phyloP scores from a whole-genome alignment of 768 basidiomycete species.

The Termitomyces sp. region DNA sequence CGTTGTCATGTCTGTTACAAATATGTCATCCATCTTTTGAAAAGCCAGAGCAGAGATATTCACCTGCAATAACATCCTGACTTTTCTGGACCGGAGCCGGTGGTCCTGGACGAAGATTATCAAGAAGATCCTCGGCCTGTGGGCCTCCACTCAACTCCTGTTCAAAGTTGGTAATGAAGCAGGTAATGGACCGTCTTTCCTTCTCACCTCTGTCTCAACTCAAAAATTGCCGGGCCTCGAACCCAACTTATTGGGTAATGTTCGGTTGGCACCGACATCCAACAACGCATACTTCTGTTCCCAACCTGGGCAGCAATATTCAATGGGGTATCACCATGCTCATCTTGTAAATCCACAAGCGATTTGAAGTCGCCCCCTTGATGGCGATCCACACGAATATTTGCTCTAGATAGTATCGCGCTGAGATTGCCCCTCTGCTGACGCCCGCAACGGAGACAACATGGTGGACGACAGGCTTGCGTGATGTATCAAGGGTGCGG shows the following conservation, averaged over 20 bases:
- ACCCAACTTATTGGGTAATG: slow-evolving; percentile 97
- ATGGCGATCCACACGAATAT: slow-evolving; percentile 84
- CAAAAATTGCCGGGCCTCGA: slow-evolving; percentile 94
- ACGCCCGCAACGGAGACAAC: too few relatives aligned
- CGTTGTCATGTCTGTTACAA: slow-evolving; percentile 65
- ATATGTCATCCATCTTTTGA: neutral
- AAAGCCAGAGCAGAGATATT: slow-evolving; percentile 1
- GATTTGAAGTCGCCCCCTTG: slow-evolving; percentile 75
- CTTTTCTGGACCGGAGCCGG: slow-evolving; percentile 83
- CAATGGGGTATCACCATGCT: slow-evolving; percentile 92
- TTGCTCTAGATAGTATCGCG: slow-evolving; percentile 89
- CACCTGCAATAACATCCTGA: slow-evolving; percentile 81
- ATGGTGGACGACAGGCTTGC: too few relatives aligned
- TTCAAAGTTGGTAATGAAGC: slow-evolving; percentile 1
- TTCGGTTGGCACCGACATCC: slow-evolving; percentile 91
- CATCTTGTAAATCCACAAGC: slow-evolving; percentile 88
- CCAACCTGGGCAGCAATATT: slow-evolving; percentile 96
- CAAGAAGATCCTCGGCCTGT: slow-evolving; percentile 77
- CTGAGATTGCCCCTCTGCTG: slow-evolving; percentile 73
- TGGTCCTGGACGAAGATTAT: slow-evolving; percentile 69
- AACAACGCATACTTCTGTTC: slow-evolving; percentile 79
- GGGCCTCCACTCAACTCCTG: slow-evolving; percentile 71
- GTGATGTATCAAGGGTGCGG: too few relatives aligned
- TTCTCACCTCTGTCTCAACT: slow-evolving; percentile 80
- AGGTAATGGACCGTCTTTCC: neutral